Percentiles rank a stretch among this genome's conserved stretches.
These are phyloP conservation scores for Magnusiomyces suaveolens DNA, from an alignment of 1,139 yeast species.

Conservation along the genomic window DNA sequence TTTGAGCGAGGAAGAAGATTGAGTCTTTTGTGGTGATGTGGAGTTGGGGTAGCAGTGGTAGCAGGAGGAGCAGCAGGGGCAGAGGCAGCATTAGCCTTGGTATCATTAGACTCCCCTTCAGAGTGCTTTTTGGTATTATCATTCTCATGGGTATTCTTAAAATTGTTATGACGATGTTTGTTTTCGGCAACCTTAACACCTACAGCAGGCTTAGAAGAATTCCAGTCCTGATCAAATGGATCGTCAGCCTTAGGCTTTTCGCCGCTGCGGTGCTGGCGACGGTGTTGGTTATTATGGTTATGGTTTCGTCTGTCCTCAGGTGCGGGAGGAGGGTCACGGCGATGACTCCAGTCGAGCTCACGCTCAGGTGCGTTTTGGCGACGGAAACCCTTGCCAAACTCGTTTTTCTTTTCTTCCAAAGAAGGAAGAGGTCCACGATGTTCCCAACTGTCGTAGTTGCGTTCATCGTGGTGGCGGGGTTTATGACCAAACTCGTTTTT, in stretches of 20 bases:
- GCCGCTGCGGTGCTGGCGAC: not conserved
- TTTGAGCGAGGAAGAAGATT: constrained; percentile 26
- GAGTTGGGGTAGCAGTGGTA: constrained; percentile 10
- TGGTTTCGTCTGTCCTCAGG: constrained; percentile 14
- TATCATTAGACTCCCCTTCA: not conserved
- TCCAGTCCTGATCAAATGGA: constrained; percentile 4
- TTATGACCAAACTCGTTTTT: constrained; percentile 10
- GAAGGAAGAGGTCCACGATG: constrained; percentile 28
- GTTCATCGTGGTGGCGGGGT: constrained; percentile 18
- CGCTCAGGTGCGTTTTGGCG: constrained; percentile 1
- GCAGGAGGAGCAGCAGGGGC: constrained; percentile 5
- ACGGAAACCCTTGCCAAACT: constrained; percentile 2
- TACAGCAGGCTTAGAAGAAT: constrained; percentile 2
- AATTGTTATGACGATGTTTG: not conserved
- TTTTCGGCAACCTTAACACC: not conserved
- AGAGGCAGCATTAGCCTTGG: constrained; percentile 1
- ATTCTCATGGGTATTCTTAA: not conserved
- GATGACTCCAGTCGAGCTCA: constrained; percentile 26
- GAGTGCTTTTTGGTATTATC: too few relatives aligned
- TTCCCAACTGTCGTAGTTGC: constrained; percentile 30
- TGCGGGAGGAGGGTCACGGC: constrained; percentile 29
- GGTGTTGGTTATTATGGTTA: not conserved
- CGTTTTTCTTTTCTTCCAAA: constrained; percentile 13
- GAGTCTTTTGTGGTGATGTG: constrained; percentile 19
- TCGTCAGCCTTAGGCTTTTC: not conserved